These are phyloP conservation scores for Linnemannia schmuckeri DNA, from an alignment of 192 early-diverging fungal species.

Conservation along the genomic window DNA sequence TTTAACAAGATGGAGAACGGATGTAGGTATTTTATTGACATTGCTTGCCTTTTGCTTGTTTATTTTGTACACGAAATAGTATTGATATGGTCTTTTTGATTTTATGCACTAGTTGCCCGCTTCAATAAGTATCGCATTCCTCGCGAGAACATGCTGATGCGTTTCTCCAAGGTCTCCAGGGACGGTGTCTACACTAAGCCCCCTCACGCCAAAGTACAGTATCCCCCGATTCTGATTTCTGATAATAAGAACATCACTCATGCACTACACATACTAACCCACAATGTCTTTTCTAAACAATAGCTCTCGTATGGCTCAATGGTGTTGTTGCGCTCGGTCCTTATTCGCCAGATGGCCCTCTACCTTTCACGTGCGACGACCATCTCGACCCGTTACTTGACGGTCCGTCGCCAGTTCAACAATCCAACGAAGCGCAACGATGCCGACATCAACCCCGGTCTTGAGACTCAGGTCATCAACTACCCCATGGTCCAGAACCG, in stretches of 20 bases:
- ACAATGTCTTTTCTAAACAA: no score
- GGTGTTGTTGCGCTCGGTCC: slow-evolving; percentile 71
- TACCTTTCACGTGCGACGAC: slow-evolving; percentile 64
- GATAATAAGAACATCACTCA: background rate
- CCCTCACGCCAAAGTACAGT: slow-evolving; percentile 62
- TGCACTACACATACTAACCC: background rate
- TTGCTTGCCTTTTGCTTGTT: background rate
- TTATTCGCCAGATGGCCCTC: slow-evolving; percentile 64
- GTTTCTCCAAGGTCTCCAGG: slow-evolving; percentile 68
- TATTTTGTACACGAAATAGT: slow-evolving; percentile 22
- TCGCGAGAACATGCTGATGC: slow-evolving; percentile 71
- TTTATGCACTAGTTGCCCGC: slow-evolving; percentile 57
- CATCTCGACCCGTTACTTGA: slow-evolving; percentile 62
- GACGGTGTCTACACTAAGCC: slow-evolving; percentile 71
- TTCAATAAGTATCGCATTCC: slow-evolving; percentile 82
- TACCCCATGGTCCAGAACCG: slow-evolving; percentile 67
- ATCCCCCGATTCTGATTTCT: background rate
- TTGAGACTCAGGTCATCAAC: slow-evolving; percentile 68
- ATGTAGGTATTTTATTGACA: slow-evolving; percentile 24
- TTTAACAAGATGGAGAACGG: slow-evolving; percentile 65
- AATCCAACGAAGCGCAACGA: slow-evolving; percentile 58
- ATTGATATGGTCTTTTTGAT: slow-evolving; percentile 52
- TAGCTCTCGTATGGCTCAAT: slow-evolving; percentile 76
- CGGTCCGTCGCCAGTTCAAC: slow-evolving; percentile 63
- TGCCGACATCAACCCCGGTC: slow-evolving; percentile 57